Evolutionary conservation across 306 rosid genomes (phyloP).

Genomic region (Cucurbita ficifolia): DNA sequence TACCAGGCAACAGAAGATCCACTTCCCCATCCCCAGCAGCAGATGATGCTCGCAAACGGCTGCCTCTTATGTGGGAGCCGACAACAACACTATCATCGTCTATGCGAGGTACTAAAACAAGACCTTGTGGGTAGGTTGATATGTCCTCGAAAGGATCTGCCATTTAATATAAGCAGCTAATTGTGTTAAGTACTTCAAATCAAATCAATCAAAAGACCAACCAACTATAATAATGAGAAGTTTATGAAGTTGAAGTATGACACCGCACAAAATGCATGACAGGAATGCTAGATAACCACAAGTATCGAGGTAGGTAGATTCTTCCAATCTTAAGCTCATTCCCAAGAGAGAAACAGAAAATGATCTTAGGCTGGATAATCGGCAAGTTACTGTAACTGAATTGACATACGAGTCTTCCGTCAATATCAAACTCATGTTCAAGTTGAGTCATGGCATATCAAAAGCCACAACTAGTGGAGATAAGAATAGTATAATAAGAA

Average conservation of each 20-base stretch:
- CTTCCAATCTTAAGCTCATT: background rate
- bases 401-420: background rate
- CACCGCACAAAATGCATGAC: background rate
- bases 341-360: background rate
- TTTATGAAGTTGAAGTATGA: background rate
- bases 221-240: background rate
- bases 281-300: background rate
- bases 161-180: slow-evolving; percentile 12
- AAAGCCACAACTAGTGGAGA: background rate
- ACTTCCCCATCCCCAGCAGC: slow-evolving; percentile 91
- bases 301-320: background rate
- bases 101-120: slow-evolving; percentile 85
- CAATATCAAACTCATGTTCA: background rate
- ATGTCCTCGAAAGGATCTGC: slow-evolving; percentile 77
- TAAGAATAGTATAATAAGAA: background rate
- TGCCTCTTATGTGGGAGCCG: slow-evolving; percentile 88
- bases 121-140: slow-evolving; percentile 76
- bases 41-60: slow-evolving; percentile 84
- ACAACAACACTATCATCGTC: slow-evolving; percentile 62
- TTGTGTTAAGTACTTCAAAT: background rate
- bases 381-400: background rate
- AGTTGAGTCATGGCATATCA: background rate
- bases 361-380: background rate
- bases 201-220: background rate
- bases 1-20: slow-evolving; percentile 92